Evolutionary conservation across 2,329 filamentous ascomycete species (phyloP).

Genomic region (Tetracladium maxilliforme): DNA sequence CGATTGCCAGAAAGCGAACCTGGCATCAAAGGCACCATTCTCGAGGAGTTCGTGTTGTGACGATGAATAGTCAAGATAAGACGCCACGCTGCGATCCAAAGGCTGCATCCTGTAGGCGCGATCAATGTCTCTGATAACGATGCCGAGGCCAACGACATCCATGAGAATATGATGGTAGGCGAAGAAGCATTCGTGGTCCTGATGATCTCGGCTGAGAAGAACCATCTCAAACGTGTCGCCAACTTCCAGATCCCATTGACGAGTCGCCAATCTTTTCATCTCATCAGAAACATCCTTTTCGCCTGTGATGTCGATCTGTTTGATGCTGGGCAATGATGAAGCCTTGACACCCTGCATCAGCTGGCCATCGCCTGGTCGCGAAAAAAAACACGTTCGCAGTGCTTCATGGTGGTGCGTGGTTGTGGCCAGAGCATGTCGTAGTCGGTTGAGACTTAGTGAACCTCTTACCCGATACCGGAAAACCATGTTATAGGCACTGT

Average conservation of each 20-base stretch:
- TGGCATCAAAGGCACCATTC: neutral
- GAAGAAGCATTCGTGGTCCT: constrained; percentile 7
- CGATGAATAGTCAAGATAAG: constrained; percentile 1
- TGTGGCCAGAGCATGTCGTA: constrained; percentile 8
- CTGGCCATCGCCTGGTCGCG: neutral
- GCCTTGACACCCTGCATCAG: constrained; percentile 2
- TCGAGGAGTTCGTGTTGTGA: constrained; percentile 1
- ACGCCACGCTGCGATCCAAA: neutral
- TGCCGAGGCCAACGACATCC: constrained; percentile 10
- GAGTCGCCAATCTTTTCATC: constrained; percentile 5
- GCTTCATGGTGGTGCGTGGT: constrained; percentile 11
- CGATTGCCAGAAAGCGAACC: constrained; percentile 1
- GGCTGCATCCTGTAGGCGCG: constrained; percentile 6
- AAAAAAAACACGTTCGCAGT: constrained; percentile 11
- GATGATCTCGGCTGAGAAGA: constrained; percentile 5
- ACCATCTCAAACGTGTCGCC: constrained; percentile 5
- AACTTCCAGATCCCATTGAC: constrained; percentile 7
- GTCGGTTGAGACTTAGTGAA: constrained; percentile 4
- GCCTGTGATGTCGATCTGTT: constrained; percentile 1
- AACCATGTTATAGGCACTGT: constrained; percentile 11
- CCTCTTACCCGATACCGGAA: constrained; percentile 8
- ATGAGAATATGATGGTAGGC: constrained; percentile 11
- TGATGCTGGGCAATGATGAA: constrained; percentile 2
- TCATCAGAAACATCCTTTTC: constrained; percentile 4
- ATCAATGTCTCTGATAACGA: constrained; percentile 10